A percentile compares a stretch with the other conserved stretches of the same genome.
Conservation (phyloP, 768 basidiomycete genomes). For the Leccinum uliginosum region DNA sequence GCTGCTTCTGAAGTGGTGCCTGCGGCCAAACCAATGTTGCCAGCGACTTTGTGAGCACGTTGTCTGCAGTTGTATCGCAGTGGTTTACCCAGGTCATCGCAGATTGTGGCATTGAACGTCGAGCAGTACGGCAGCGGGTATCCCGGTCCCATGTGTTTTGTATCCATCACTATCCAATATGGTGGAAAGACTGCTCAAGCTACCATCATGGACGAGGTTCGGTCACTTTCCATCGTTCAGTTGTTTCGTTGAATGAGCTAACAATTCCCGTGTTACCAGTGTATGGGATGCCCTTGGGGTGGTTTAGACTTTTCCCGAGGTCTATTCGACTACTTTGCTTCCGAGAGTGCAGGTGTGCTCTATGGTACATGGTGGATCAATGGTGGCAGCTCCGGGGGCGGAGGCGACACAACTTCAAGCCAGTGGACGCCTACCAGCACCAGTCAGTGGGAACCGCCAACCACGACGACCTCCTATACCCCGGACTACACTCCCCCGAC, state of each 20-base stretch:
- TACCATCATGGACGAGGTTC: slow-evolving; percentile 59
- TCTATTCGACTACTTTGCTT: slow-evolving; percentile 61
- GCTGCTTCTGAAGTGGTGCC: slow-evolving; percentile 43
- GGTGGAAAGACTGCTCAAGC: slow-evolving; percentile 58
- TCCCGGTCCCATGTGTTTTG: slow-evolving; percentile 63
- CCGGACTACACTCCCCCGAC: slow-evolving; percentile 16
- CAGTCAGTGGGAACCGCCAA: slow-evolving; percentile 15
- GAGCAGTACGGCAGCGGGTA: slow-evolving; percentile 56
- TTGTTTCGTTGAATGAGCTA: background rate
- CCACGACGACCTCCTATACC: slow-evolving; percentile 18
- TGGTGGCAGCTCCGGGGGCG: slow-evolving; percentile 33
- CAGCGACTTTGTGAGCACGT: slow-evolving; percentile 42
- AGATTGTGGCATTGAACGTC: slow-evolving; percentile 54
- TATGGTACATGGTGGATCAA: slow-evolving; percentile 58
- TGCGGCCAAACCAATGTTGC: slow-evolving; percentile 42
- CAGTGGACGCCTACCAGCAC: slow-evolving; percentile 11
- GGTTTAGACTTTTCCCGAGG: slow-evolving; percentile 68
- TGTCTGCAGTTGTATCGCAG: background rate
- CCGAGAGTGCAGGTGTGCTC: slow-evolving; percentile 46
- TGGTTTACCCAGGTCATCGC: slow-evolving; percentile 1
- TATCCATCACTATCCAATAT: slow-evolving; percentile 56
- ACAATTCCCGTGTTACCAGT: slow-evolving; percentile 33
- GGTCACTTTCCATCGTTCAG: slow-evolving; percentile 1
- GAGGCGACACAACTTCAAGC: slow-evolving; percentile 9
- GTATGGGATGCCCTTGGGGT: slow-evolving; percentile 59